Percentiles rank a stretch among this genome's conserved stretches.
Conservation (phyloP, 1,139 yeast genomes). For the Barnettozyma hawaiiensis region DNA sequence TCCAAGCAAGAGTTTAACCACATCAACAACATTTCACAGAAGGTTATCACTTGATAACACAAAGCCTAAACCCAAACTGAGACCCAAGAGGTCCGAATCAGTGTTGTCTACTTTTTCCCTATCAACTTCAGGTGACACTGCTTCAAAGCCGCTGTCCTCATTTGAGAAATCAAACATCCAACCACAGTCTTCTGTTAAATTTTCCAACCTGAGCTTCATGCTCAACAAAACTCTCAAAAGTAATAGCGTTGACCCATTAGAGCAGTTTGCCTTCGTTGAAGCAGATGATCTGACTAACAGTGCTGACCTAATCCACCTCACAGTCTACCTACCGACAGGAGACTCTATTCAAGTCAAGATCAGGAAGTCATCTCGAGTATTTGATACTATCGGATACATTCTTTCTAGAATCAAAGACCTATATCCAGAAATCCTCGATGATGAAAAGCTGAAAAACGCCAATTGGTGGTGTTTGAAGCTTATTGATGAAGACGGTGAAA, state of each 20-base stretch:
- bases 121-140: neutral
- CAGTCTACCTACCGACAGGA: constrained; percentile 33
- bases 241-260: constrained; percentile 43
- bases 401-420: constrained; percentile 34
- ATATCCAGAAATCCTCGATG: constrained; percentile 13
- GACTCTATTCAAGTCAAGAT: constrained; percentile 33
- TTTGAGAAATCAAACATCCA: constrained; percentile 7
- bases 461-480: constrained; percentile 64
- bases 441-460: constrained; percentile 36
- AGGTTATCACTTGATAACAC: constrained; percentile 20
- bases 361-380: constrained; percentile 43
- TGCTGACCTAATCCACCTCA: constrained; percentile 28
- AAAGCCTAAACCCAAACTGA: constrained; percentile 13
- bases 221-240: constrained; percentile 30
- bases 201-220: constrained; percentile 29
- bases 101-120: constrained; percentile 9
- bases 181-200: neutral
- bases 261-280: constrained; percentile 49
- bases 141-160: constrained; percentile 3
- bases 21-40: constrained; percentile 23
- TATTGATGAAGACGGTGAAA: constrained; percentile 76
- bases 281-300: constrained; percentile 30
- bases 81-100: constrained; percentile 18
- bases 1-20: constrained; percentile 22
- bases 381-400: constrained; percentile 61